phyloP scores from a whole-genome alignment of 1,284 basidiomycete species.

The Xanthoconium separans region DNA sequence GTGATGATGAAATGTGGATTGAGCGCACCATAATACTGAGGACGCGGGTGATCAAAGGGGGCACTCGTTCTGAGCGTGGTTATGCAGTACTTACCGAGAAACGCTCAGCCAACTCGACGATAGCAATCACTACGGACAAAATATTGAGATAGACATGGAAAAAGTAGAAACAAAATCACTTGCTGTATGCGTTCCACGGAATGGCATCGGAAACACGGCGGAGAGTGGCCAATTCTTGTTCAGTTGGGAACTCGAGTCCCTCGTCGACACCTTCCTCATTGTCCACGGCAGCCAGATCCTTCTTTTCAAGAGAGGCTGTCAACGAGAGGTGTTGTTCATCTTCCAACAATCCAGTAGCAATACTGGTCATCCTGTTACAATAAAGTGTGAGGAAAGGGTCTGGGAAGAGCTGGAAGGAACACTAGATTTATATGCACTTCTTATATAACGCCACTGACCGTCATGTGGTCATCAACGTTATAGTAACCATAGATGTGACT shows the following conservation, averaged over 20 bases:
- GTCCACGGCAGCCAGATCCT: background rate
- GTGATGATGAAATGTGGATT: background rate
- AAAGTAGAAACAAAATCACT: constrained; percentile 28
- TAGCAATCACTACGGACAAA: constrained; percentile 56
- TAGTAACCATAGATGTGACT: too few relatives aligned
- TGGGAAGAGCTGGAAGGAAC: too few relatives aligned
- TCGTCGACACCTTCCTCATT: constrained; percentile 49
- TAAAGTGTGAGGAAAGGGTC: too few relatives aligned
- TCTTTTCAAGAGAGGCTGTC: constrained; percentile 18
- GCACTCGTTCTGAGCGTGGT: background rate
- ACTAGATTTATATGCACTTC: too few relatives aligned
- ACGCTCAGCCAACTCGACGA: constrained; percentile 72
- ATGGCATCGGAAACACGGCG: constrained; percentile 61
- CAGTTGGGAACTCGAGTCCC: constrained; percentile 65
- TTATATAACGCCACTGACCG: too few relatives aligned
- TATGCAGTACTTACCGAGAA: constrained; percentile 54
- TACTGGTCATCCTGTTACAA: background rate
- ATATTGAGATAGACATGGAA: constrained; percentile 7
- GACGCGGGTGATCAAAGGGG: background rate
- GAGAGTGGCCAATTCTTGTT: constrained; percentile 61
- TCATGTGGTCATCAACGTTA: too few relatives aligned
- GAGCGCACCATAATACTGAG: constrained; percentile 38
- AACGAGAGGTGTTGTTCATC: constrained; percentile 4
- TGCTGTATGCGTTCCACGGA: constrained; percentile 67
- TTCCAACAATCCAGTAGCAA: constrained; percentile 3